phyloP scores from a whole-genome alignment of 441 rosid species.

The Kokia cookei region DNA sequence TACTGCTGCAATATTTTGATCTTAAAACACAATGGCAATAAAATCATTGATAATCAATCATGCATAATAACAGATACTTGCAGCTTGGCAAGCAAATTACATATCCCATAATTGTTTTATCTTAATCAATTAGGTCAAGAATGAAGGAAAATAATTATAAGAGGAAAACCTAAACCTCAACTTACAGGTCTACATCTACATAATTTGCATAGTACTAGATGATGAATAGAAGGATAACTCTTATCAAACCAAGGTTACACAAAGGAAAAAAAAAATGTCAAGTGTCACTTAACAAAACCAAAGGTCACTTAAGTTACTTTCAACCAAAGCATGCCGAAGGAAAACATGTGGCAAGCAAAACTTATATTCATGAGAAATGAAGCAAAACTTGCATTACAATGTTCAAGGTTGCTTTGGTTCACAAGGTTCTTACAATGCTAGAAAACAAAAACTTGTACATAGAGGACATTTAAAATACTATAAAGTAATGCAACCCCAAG shows the following conservation, averaged over 20 bases:
- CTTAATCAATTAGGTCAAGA: too few relatives aligned
- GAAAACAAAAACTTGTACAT: not conserved
- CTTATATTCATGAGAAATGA: not conserved
- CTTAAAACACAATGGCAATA: not conserved
- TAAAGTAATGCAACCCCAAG: not conserved
- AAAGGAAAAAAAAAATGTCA: not conserved
- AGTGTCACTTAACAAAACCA: not conserved
- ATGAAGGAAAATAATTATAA: too few relatives aligned
- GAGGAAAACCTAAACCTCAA: not conserved
- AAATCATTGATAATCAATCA: not conserved
- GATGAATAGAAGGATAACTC: not conserved
- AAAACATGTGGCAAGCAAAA: not conserved
- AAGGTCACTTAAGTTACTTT: not conserved
- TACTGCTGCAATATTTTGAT: not conserved
- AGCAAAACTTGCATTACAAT: not conserved
- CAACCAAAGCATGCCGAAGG: not conserved
- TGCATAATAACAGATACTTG: not conserved
- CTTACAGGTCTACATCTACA: not conserved
- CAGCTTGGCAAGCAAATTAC: not conserved
- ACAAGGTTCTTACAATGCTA: not conserved
- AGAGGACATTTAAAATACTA: not conserved
- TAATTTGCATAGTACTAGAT: not conserved
- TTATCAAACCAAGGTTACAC: too few relatives aligned
- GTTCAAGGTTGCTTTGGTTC: not conserved
- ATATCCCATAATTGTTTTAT: not conserved